phyloP scores from a whole-genome alignment of 805 yeast genomes.

The Hanseniaspora jakobsenii region DNA sequence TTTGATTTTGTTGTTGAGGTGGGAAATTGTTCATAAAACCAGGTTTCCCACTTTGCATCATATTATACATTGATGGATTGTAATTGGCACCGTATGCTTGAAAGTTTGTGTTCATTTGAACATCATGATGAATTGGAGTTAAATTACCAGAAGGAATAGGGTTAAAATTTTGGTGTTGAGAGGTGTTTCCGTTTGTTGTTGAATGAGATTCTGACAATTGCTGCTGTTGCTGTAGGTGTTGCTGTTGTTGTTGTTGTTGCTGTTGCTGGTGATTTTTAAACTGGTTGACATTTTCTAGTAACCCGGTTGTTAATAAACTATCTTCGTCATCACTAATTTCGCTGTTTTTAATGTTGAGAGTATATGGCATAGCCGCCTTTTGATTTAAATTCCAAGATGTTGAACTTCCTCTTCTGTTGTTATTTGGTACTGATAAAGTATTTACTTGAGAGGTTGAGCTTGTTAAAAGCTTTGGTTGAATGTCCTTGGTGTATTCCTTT shows the following conservation, averaged over 20 bases:
- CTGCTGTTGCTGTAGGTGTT: not conserved
- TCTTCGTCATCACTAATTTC: slow-evolving; percentile 6
- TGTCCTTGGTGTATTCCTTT: no score
- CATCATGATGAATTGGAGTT: slow-evolving; percentile 2
- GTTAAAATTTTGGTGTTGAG: no score
- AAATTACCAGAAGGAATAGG: no score
- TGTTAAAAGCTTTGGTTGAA: no score
- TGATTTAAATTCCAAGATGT: slow-evolving; percentile 12
- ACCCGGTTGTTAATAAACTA: not conserved
- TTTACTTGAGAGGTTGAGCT: no score
- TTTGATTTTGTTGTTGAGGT: not conserved
- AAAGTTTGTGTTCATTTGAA: not conserved
- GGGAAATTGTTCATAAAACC: no score
- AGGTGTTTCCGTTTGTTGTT: not conserved
- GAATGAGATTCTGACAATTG: not conserved
- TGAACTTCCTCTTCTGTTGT: slow-evolving; percentile 13
- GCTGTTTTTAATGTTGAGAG: not conserved
- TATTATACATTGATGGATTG: slow-evolving; percentile 4
- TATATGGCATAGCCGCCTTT: slow-evolving; percentile 15
- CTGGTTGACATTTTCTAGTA: not conserved
- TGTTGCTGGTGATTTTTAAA: no score
- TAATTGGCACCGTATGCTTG: not conserved
- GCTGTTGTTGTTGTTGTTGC: not conserved
- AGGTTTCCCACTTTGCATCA: no score
- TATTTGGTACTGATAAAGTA: not conserved